A percentile compares a stretch with the other conserved stretches of the same genome.
Evolutionary conservation across 495 filamentous ascomycete genomes (phyloP).

Genomic region (Bathelium albidoporum): DNA sequence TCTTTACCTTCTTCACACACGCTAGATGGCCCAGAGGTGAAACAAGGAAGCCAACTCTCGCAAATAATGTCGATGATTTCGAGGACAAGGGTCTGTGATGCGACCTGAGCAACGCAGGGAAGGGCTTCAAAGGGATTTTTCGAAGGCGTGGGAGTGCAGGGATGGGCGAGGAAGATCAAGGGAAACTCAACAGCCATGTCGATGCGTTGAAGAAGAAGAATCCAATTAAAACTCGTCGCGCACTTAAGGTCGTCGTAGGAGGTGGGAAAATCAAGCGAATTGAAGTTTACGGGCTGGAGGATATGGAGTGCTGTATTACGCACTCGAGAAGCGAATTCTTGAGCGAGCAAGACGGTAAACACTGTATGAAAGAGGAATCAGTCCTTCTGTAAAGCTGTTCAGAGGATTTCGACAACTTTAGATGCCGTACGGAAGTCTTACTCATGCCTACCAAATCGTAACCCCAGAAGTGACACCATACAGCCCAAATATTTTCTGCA

Average conservation of each 20-base stretch:
- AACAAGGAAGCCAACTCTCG: not conserved
- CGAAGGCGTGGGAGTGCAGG: not conserved
- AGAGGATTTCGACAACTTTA: not conserved
- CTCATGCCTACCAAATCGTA: not conserved
- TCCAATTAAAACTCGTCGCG: not conserved
- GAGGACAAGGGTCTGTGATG: not conserved
- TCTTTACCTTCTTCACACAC: not conserved
- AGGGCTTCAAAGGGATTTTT: not conserved
- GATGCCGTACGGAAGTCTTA: not conserved
- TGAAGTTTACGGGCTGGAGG: not conserved
- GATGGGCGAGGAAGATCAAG: not conserved
- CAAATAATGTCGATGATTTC: not conserved
- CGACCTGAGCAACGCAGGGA: not conserved
- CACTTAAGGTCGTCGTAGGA: not conserved
- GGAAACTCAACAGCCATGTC: not conserved
- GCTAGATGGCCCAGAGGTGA: not conserved
- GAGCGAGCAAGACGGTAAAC: not conserved
- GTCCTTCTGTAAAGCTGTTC: not conserved
- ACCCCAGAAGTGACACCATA: not conserved
- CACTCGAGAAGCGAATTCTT: not conserved
- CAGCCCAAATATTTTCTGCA: not conserved
- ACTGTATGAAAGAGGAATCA: not conserved
- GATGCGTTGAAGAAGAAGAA: not conserved
- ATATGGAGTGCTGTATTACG: not conserved
- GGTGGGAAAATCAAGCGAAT: not conserved